These are phyloP conservation scores for Saccharomyces hybrid DNA, from an alignment of 1,139 yeast species.

Conservation along the genomic window DNA sequence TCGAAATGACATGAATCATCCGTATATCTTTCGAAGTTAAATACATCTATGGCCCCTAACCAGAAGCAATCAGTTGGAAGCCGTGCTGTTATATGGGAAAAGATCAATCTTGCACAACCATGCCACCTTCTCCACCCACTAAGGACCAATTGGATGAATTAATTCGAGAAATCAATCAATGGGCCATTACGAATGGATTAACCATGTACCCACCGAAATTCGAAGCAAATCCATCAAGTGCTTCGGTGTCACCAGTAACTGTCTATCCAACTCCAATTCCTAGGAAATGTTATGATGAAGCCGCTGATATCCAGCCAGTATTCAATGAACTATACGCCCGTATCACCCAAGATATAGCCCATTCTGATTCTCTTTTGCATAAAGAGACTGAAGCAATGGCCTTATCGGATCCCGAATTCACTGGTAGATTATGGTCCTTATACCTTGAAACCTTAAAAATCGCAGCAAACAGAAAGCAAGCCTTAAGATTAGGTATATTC, in stretches of 20 bases:
- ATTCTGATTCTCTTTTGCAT: slow-evolving; percentile 47
- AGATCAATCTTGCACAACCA: neutral
- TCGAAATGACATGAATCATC: neutral
- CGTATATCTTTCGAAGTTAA: neutral
- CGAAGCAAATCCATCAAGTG: slow-evolving; percentile 36
- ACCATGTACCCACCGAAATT: slow-evolving; percentile 66
- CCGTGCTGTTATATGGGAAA: neutral
- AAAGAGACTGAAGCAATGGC: slow-evolving; percentile 49
- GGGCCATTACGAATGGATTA: slow-evolving; percentile 73
- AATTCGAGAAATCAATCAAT: slow-evolving; percentile 47
- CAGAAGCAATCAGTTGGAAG: neutral
- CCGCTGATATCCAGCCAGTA: slow-evolving; percentile 55
- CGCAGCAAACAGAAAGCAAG: slow-evolving; percentile 50
- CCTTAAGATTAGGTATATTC: slow-evolving; percentile 72
- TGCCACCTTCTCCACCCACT: neutral
- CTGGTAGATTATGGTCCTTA: slow-evolving; percentile 65
- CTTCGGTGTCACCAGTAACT: slow-evolving; percentile 70
- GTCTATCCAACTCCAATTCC: slow-evolving; percentile 88
- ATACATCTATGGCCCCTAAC: neutral
- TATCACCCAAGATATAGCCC: slow-evolving; percentile 45
- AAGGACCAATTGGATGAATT: neutral
- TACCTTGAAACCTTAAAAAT: slow-evolving; percentile 41
- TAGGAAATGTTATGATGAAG: slow-evolving; percentile 52
- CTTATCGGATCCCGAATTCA: slow-evolving; percentile 62
- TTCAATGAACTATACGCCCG: slow-evolving; percentile 71